Evolutionary conservation across 352 stramenopile genomes (phyloP).

Genomic region (Pythium plurisporium): DNA sequence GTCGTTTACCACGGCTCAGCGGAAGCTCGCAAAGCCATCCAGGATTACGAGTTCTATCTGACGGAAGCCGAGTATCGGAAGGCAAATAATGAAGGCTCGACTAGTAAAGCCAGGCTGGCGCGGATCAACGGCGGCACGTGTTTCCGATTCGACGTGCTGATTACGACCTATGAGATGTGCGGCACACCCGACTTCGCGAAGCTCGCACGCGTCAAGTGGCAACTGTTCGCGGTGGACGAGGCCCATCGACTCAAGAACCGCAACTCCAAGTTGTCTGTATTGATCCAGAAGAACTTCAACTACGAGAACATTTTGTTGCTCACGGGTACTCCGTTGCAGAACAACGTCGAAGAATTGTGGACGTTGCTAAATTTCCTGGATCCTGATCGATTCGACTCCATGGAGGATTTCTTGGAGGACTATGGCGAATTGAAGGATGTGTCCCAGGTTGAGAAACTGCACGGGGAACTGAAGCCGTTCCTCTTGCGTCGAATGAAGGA

Average conservation of each 20-base stretch:
- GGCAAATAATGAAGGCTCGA: neutral
- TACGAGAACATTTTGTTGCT: constrained; percentile 87
- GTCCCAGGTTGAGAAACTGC: constrained; percentile 84
- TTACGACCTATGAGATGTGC: constrained; percentile 99
- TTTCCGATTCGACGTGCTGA: constrained; percentile 97
- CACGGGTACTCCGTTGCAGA: constrained; percentile 89
- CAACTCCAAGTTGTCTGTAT: constrained; percentile 92
- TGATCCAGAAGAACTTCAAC: constrained; percentile 73
- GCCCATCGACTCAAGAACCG: constrained; percentile 99
- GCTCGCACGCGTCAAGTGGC: constrained; percentile 92
- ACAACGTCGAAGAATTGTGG: constrained; percentile 94
- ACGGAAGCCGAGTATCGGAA: constrained; percentile 37
- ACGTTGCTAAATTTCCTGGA: constrained; percentile 99
- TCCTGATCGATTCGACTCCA: constrained; percentile 89
- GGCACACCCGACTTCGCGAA: constrained; percentile 92
- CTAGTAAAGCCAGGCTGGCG: constrained; percentile 21
- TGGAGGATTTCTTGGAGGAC: constrained; percentile 90
- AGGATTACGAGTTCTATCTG: constrained; percentile 95
- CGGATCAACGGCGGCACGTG: constrained; percentile 44
- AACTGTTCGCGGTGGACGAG: constrained; percentile 98
- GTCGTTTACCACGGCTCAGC: constrained; percentile 98
- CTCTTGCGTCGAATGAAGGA: constrained; percentile 87
- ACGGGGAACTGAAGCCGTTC: constrained; percentile 81
- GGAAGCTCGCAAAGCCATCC: constrained; percentile 84
- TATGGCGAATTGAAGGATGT: constrained; percentile 94